A percentile compares a stretch with the other conserved stretches of the same genome.
phyloP scores from a whole-genome alignment of 2,329 filamentous ascomycete genomes.

The Fusarium robinianum region DNA sequence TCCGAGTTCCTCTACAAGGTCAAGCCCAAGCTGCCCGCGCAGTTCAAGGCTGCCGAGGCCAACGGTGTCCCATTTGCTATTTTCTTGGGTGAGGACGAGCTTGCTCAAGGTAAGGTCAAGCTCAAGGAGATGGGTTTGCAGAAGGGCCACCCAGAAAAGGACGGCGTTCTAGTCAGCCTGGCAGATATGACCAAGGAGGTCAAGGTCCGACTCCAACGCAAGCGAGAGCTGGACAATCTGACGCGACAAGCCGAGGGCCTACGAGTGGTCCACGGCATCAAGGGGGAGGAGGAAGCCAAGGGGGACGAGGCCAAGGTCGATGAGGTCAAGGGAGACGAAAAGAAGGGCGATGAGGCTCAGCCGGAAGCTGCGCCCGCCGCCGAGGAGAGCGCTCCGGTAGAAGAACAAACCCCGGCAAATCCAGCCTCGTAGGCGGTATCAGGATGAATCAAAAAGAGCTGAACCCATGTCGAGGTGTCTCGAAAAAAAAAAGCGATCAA shows the following conservation, averaged over 20 bases:
- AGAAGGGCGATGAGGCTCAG: conserved; percentile 19
- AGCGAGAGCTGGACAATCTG: conserved; percentile 50
- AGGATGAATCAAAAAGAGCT: conserved; percentile 22
- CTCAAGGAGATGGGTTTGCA: conserved; percentile 78
- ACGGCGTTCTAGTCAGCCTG: conserved; percentile 75
- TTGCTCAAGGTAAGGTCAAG: conserved; percentile 80
- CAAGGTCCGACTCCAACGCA: conserved; percentile 50
- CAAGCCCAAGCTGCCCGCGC: conserved; percentile 84
- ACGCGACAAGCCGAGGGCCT: conserved; percentile 50
- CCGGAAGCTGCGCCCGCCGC: conserved; percentile 16
- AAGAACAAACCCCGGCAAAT: conserved; percentile 19
- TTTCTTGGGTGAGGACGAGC: conserved; percentile 89
- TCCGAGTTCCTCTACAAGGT: conserved; percentile 89
- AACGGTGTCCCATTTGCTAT: conserved; percentile 82
- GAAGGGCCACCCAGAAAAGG: conserved; percentile 87
- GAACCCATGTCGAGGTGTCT: conserved; percentile 16
- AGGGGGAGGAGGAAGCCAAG: conserved; percentile 42
- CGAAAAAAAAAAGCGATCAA: too few species aligned
- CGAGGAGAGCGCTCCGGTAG: conserved; percentile 14
- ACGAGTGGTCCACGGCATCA: conserved; percentile 53
- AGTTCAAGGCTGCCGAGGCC: conserved; percentile 88
- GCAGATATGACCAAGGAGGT: conserved; percentile 67
- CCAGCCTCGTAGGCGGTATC: conserved; percentile 12
- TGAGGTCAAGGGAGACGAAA: conserved; percentile 18
- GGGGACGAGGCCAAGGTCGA: conserved; percentile 17